Evolutionary conservation across 2,329 filamentous ascomycete species (phyloP), one percentile per base, ranked within the genome.

Genomic region (Alternaria tenuissima): DNA sequence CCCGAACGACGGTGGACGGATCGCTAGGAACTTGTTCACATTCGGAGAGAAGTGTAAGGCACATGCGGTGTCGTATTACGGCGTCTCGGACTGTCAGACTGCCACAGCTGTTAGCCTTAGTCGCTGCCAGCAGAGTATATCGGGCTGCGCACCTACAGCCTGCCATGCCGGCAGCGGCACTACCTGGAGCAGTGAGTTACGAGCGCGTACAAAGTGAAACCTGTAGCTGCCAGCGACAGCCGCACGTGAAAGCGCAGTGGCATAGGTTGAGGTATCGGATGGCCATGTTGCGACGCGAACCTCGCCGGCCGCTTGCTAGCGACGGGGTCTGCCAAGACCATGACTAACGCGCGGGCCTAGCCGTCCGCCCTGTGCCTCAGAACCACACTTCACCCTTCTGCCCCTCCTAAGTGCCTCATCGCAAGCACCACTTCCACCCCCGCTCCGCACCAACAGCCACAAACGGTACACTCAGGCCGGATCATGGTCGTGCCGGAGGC

Each of bases 381-480:
- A 41, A 41, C 34, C 11, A 41, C 46, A 36, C 41, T 18, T 41
- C 51, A 47, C 16, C 48, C 59, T 47, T 51, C 12, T 3, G 28
- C 43, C 18, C 42, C 57, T 26, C 38, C 47, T 24, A 57, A 49
- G 22, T 28, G 16, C 34, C 30, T 46, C 47, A 55, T 43, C 47
- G 51, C 54, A 24, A 48, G 22, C 32, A 36, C 54, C 20, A 52
- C 47, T 34, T 49, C 18, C 41, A 26, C 44, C 49, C 55, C 55
- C 32, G 59, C 20, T 30, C 41, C 60, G 53, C 57, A 57, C 44
- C 42, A 36, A 38, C 42, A 62, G 59, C 61, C 56, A 54, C 53
- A 57, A 66, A 46, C 28, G 43, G 52, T 9, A 39, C 59, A 61
- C 34, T 52, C 48, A 65, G 46, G 61, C 64, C 72, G 73, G 74